phyloP scores from a whole-genome alignment of 345 rosid genomes.

The Eucalyptus dawsonii region DNA sequence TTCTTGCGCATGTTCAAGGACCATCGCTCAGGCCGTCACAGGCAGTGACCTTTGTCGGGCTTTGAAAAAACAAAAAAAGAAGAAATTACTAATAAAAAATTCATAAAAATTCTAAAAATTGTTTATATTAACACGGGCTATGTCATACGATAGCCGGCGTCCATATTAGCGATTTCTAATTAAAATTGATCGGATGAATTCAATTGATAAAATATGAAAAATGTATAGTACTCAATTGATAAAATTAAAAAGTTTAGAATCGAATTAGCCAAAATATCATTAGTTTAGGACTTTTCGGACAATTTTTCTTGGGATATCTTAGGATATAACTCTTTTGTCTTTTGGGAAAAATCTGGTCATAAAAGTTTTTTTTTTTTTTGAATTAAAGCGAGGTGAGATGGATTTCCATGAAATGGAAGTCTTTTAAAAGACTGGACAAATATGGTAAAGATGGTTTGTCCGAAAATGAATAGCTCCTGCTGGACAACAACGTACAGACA shows the following conservation, averaged over 20 bases:
- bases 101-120: too few species aligned
- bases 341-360: not conserved
- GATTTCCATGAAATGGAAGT: not conserved
- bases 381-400: not conserved
- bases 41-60: not conserved
- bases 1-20: too few species aligned
- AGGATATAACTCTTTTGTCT: not conserved
- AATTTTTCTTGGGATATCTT: too few species aligned
- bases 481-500: not conserved
- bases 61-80: too few species aligned
- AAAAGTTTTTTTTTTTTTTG: not conserved
- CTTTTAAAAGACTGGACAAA: not conserved
- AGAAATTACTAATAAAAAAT: not conserved
- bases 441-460: not conserved
- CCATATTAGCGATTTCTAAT: fast-evolving
- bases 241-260: too few species aligned
- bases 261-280: too few species aligned
- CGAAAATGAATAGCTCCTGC: not conserved
- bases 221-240: fast-evolving
- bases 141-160: fast-evolving
- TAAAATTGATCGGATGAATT: too few species aligned
- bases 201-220: too few species aligned
- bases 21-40: too few species aligned
- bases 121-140: fast-evolving
- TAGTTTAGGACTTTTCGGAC: too few species aligned